phyloP scores from a whole-genome alignment of 148 eudicot species.

The Rhododendron kiyosumense region DNA sequence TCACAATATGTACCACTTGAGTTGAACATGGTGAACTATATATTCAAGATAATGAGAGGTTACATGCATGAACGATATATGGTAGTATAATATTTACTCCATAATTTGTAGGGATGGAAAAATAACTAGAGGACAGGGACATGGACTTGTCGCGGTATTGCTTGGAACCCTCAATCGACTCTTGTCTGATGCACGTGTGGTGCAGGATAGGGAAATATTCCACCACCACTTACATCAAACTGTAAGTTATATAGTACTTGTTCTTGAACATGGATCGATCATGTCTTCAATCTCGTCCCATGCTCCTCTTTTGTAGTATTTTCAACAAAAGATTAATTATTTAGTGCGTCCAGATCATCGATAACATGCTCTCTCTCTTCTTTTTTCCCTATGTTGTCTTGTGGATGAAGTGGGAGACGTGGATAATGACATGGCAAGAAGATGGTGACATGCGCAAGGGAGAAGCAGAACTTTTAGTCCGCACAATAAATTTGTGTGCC shows the following conservation, averaged over 20 bases:
- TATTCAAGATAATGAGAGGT: neutral
- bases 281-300: neutral
- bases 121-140: neutral
- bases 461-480: slow-evolving; percentile 51
- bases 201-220: neutral
- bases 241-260: neutral
- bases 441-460: slow-evolving; percentile 38
- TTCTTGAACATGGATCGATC: neutral
- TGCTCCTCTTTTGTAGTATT: neutral
- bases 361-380: neutral
- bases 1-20: neutral
- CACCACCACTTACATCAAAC: neutral
- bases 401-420: slow-evolving; percentile 55
- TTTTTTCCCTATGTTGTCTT: neutral
- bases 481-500: slow-evolving; percentile 39
- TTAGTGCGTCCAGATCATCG: neutral
- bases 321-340: neutral
- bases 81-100: neutral
- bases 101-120: neutral
- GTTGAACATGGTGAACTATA: neutral
- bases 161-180: neutral
- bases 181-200: neutral
- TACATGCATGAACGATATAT: too few species aligned
- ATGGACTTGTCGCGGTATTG: neutral
- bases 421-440: slow-evolving; percentile 61